A percentile compares a stretch with the other conserved stretches of the same genome.
Conservation (phyloP, 1,284 basidiomycete genomes). For the Ustilago nuda region DNA sequence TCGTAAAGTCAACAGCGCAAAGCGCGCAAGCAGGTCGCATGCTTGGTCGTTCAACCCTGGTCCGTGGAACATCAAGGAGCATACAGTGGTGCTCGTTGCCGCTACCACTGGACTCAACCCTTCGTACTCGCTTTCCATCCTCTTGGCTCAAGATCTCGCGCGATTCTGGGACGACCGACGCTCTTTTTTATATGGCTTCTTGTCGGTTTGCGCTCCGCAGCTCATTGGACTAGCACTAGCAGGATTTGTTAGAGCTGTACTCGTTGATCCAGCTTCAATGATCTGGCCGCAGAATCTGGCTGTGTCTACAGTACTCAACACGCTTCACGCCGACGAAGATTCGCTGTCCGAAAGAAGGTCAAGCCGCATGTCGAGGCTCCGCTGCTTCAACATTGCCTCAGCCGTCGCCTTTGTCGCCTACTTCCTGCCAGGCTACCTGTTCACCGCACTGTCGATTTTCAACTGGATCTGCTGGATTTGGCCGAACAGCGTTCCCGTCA, state of each 20-base stretch:
- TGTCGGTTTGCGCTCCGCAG: conserved; percentile 71
- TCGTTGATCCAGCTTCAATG: conserved; percentile 63
- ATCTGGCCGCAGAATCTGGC: conserved; percentile 64
- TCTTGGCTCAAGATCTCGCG: conserved; percentile 67
- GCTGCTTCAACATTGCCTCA: conserved; percentile 52
- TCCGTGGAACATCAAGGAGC: conserved; percentile 65
- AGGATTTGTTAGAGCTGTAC: conserved; percentile 46
- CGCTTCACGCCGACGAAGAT: conserved; percentile 56
- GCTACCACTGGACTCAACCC: conserved; percentile 46
- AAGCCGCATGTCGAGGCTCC: conserved; percentile 71
- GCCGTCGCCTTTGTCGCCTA: conserved; percentile 81
- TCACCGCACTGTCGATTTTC: conserved; percentile 57
- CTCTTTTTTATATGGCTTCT: conserved; percentile 69
- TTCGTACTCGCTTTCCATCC: conserved; percentile 74
- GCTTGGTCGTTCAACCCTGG: conserved; percentile 59
- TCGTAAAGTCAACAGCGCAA: background rate
- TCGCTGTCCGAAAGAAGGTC: conserved; percentile 14
- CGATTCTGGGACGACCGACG: conserved; percentile 69
- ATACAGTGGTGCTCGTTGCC: conserved; percentile 54
- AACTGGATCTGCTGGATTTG: conserved; percentile 65
- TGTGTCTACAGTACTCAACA: conserved; percentile 58
- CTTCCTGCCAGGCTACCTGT: conserved; percentile 66
- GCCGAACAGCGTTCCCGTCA: conserved; percentile 59
- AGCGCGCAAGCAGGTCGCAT: conserved; percentile 6
- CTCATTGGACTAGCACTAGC: conserved; percentile 62